Conservation (phyloP, 345 rosid species). For the Gossypium australe region DNA sequence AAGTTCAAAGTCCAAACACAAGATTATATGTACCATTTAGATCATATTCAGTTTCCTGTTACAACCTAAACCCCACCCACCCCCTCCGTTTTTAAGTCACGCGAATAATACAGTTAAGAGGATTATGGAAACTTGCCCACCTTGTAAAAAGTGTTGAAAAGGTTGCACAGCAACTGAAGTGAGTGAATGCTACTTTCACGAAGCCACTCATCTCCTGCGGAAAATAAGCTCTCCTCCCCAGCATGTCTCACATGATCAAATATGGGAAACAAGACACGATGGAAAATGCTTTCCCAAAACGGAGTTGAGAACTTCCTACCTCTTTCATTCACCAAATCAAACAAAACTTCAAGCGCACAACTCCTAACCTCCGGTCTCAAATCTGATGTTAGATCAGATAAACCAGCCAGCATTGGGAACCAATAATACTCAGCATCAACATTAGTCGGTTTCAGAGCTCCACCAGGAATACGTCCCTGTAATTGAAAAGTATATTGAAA, state of each 20-base stretch:
- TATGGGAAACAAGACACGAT: slow-evolving; percentile 66
- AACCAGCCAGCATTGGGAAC: slow-evolving; percentile 76
- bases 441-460: slow-evolving; percentile 53
- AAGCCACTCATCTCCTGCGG: slow-evolving; percentile 64
- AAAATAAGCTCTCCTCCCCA: slow-evolving; percentile 48
- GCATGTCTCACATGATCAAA: slow-evolving; percentile 69
- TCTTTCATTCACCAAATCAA: slow-evolving; percentile 71
- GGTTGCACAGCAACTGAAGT: slow-evolving; percentile 80
- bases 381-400: slow-evolving; percentile 67
- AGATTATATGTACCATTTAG: slow-evolving; percentile 1
- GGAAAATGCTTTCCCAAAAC: slow-evolving; percentile 75
- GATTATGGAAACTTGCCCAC: slow-evolving; percentile 27
- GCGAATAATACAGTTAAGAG: slow-evolving; percentile 26
- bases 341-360: slow-evolving; percentile 73
- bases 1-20: not conserved
- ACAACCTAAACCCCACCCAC: not conserved
- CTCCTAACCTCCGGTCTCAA: slow-evolving; percentile 64
- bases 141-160: slow-evolving; percentile 70
- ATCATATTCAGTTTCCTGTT: not conserved
- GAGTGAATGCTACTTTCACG: slow-evolving; percentile 74
- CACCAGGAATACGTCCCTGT: slow-evolving; percentile 64
- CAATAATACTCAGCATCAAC: slow-evolving; percentile 55
- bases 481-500: slow-evolving; percentile 15
- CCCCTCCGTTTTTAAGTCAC: not conserved
- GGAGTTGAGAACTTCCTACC: slow-evolving; percentile 64